Percentiles rank a stretch among this genome's conserved stretches.
Conservation (phyloP, 805 yeast genomes). For the Blastobotrys peoriensis region DNA sequence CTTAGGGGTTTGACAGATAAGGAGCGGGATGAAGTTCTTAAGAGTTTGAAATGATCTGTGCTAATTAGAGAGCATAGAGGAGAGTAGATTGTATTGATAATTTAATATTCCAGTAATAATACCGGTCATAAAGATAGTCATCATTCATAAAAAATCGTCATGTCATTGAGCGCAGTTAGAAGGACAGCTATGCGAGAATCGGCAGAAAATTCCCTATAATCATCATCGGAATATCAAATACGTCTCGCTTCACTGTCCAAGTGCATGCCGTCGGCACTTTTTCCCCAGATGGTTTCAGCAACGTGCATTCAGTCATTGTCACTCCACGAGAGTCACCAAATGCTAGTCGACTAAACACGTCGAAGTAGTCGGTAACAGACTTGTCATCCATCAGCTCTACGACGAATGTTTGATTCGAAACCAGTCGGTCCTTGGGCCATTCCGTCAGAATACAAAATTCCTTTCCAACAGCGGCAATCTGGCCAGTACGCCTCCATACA, state of each 20-base stretch:
- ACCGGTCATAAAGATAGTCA: neutral
- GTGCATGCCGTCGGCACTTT: conserved; percentile 65
- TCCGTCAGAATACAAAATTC: conserved; percentile 69
- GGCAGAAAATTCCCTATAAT: conserved; percentile 57
- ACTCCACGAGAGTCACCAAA: conserved; percentile 48
- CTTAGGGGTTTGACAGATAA: conserved; percentile 27
- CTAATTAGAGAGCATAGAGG: neutral
- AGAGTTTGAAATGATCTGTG: conserved; percentile 8
- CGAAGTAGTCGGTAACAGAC: conserved; percentile 65
- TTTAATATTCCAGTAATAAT: neutral
- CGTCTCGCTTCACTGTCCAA: conserved; percentile 81
- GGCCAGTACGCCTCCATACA: conserved; percentile 84
- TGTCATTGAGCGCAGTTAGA: neutral
- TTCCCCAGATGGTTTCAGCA: conserved; percentile 33
- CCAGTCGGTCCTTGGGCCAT: conserved; percentile 49
- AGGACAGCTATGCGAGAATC: conserved; percentile 7
- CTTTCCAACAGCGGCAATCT: conserved; percentile 70
- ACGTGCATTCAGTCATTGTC: conserved; percentile 35
- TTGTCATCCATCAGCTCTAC: conserved; percentile 80
- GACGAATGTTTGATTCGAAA: conserved; percentile 59
- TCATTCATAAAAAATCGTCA: neutral
- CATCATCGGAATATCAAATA: conserved; percentile 78
- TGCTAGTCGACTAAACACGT: conserved; percentile 63
- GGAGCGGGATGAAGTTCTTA: conserved; percentile 30
- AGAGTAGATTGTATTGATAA: neutral